These are phyloP conservation scores for Podospora appendiculata DNA, from an alignment of 495 filamentous ascomycete species.

Conservation along the genomic window DNA sequence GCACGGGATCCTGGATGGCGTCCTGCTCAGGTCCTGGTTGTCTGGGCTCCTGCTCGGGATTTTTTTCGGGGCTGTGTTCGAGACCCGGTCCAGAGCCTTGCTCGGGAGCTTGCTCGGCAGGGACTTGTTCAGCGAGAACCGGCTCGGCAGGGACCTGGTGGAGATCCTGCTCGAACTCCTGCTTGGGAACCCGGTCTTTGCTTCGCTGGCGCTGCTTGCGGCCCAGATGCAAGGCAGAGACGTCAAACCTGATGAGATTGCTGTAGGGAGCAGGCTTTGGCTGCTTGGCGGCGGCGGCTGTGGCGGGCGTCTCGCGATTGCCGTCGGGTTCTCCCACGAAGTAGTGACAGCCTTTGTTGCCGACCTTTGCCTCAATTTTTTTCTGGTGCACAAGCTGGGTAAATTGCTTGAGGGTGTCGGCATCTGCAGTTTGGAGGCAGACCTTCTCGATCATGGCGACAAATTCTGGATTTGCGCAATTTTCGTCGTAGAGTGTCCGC, in stretches of 20 bases:
- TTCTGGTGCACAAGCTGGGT: constrained; percentile 28
- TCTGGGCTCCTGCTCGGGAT: background rate
- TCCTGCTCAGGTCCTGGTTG: background rate
- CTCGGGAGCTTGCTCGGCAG: background rate
- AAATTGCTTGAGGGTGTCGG: constrained; percentile 36
- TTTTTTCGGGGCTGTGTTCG: background rate
- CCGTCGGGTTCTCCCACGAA: constrained; percentile 32
- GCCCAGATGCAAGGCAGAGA: constrained; percentile 13
- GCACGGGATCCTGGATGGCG: background rate
- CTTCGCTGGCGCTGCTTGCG: constrained; percentile 2
- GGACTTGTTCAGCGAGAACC: background rate
- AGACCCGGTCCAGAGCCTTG: background rate
- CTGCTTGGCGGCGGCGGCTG: constrained; percentile 1
- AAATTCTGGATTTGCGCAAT: constrained; percentile 30
- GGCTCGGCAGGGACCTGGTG: background rate
- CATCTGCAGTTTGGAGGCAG: constrained; percentile 36
- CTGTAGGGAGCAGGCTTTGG: constrained; percentile 34
- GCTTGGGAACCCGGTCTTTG: background rate
- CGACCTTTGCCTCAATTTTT: constrained; percentile 42
- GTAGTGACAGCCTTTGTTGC: constrained; percentile 39
- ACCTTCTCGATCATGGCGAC: constrained; percentile 40
- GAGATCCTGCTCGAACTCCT: background rate
- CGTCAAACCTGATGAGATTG: constrained; percentile 32
- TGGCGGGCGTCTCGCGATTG: constrained; percentile 22
- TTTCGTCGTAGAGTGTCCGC: constrained; percentile 45